A percentile compares a stretch with the other conserved stretches of the same genome.
Evolutionary conservation across 1,284 basidiomycete species (phyloP).

Genomic region (Ustilago cynodontis): DNA sequence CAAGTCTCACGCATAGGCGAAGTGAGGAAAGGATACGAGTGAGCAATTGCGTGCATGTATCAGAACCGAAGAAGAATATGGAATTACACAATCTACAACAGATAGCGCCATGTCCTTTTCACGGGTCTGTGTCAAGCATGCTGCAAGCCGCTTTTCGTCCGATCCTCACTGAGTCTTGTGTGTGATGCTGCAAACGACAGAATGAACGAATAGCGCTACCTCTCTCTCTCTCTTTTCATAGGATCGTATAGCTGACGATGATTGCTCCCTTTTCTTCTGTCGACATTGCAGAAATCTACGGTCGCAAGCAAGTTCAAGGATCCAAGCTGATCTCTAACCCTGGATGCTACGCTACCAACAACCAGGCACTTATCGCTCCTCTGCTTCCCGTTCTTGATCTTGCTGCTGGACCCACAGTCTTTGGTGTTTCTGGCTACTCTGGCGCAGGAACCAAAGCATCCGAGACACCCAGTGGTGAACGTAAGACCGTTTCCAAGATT

Average conservation of each 20-base stretch:
- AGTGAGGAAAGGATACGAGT: neutral
- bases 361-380: conserved; percentile 90
- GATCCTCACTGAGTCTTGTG: too few species aligned
- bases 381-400: conserved; percentile 76
- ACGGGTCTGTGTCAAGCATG: conserved; percentile 1
- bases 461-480: conserved; percentile 38
- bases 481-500: conserved; percentile 82
- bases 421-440: conserved; percentile 93
- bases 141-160: neutral
- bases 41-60: conserved; percentile 2
- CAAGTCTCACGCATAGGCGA: neutral
- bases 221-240: neutral
- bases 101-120: conserved; percentile 7
- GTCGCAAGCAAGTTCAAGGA: conserved; percentile 77
- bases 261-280: neutral
- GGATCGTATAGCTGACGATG: neutral
- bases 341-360: conserved; percentile 95
- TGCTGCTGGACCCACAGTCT: conserved; percentile 76
- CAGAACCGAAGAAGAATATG: conserved; percentile 25
- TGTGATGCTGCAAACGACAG: neutral
- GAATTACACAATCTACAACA: neutral
- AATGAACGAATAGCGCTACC: too few species aligned
- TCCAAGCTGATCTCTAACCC: conserved; percentile 94
- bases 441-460: conserved; percentile 87
- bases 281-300: conserved; percentile 82